Conservation (phyloP, 306 rosid genomes). For the Cicer yamashitae region DNA sequence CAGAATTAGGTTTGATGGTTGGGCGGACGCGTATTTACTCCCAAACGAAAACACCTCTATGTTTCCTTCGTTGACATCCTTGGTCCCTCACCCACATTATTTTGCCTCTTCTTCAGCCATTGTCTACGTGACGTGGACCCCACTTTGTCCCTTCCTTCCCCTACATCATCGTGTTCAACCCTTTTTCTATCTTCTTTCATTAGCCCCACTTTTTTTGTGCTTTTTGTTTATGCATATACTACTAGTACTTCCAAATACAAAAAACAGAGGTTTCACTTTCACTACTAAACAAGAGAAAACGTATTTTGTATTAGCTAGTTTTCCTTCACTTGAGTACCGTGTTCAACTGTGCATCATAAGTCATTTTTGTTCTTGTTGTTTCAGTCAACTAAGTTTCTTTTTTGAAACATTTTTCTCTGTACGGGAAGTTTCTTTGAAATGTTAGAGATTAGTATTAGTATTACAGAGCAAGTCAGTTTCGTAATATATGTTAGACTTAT, state of each 20-base stretch:
- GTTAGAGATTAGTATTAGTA: too few relatives aligned
- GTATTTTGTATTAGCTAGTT: background rate
- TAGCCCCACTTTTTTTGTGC: background rate
- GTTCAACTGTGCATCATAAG: conserved; percentile 1
- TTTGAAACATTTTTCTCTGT: too few relatives aligned
- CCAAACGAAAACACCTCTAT: conserved; percentile 47
- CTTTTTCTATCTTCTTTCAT: background rate
- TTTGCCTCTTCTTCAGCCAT: conserved; percentile 49
- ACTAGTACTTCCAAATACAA: background rate
- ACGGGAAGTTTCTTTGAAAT: too few relatives aligned
- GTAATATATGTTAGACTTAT: too few relatives aligned
- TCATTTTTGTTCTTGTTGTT: background rate
- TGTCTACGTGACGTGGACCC: conserved; percentile 49
- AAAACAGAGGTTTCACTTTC: background rate
- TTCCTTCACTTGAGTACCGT: conserved; percentile 5
- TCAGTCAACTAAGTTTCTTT: conserved; percentile 2
- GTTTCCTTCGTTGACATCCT: conserved; percentile 53
- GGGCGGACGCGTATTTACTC: conserved; percentile 52
- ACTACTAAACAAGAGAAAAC: background rate
- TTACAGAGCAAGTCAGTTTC: too few relatives aligned
- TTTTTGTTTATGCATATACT: background rate
- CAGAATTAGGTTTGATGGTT: conserved; percentile 49
- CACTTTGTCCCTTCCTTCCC: conserved; percentile 47
- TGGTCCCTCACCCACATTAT: conserved; percentile 51
- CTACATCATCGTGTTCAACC: conserved; percentile 46